Conservation (phyloP, 805 yeast genomes). For the Cyberlindnera euphorbiae region DNA sequence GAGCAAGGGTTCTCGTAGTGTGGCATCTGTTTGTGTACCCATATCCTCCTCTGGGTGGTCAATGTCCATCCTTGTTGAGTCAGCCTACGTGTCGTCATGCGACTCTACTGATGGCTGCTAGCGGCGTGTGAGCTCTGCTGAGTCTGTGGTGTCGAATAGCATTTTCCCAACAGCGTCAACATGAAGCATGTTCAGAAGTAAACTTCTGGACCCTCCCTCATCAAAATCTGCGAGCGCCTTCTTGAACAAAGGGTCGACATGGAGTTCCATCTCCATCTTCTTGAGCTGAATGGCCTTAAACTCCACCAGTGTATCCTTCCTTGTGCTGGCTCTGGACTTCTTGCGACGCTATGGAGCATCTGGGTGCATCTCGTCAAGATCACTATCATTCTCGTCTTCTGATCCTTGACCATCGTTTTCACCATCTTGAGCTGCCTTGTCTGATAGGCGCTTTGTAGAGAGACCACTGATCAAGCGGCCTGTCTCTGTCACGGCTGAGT, state of each 20-base stretch:
- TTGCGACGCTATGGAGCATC: slow-evolving; percentile 21
- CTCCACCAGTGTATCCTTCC: slow-evolving; percentile 42
- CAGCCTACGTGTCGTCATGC: slow-evolving; percentile 10
- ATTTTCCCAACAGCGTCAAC: slow-evolving; percentile 51
- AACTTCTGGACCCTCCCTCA: slow-evolving; percentile 76
- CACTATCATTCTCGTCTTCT: slow-evolving; percentile 20
- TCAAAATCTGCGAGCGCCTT: slow-evolving; percentile 74
- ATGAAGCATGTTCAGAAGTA: slow-evolving; percentile 56
- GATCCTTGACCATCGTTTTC: too few relatives aligned
- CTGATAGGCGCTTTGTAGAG: slow-evolving; percentile 38
- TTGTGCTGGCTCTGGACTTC: slow-evolving; percentile 15
- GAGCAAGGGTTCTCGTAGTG: slow-evolving; percentile 3
- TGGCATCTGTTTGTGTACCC: slow-evolving; percentile 5
- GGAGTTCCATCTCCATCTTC: slow-evolving; percentile 57
- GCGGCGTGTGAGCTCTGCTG: slow-evolving; percentile 15
- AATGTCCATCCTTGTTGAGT: slow-evolving; percentile 21
- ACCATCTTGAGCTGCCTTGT: slow-evolving; percentile 17
- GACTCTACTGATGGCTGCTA: slow-evolving; percentile 9
- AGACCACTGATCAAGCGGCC: slow-evolving; percentile 77
- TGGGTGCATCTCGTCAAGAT: slow-evolving; percentile 23
- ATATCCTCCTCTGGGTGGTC: slow-evolving; percentile 13
- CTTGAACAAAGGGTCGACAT: slow-evolving; percentile 70
- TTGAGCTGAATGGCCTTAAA: slow-evolving; percentile 49
- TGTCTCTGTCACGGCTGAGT: slow-evolving; percentile 87
- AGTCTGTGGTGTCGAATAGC: slow-evolving; percentile 54